A percentile compares a stretch with the other conserved stretches of the same genome.
These are phyloP conservation scores for Penicillium coffeae DNA, from an alignment of 495 filamentous ascomycete genomes.

Conservation along the genomic window DNA sequence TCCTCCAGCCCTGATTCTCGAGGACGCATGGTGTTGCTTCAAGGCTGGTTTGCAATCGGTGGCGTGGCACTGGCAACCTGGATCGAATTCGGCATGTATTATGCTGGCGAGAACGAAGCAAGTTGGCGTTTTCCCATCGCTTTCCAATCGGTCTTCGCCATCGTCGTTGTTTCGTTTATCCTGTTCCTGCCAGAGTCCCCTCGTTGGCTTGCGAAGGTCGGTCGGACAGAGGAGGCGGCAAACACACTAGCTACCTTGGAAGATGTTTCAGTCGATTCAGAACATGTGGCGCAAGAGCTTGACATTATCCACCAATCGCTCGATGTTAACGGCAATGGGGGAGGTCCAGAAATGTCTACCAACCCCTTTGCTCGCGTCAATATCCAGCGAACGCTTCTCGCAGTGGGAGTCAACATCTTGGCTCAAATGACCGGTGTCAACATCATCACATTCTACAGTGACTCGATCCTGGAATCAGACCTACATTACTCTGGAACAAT, in stretches of 20 bases:
- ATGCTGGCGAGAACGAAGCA: slow-evolving; percentile 45
- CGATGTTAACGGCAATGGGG: slow-evolving; percentile 48
- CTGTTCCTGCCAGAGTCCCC: slow-evolving; percentile 60
- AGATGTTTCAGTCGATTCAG: slow-evolving; percentile 42
- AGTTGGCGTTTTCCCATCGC: slow-evolving; percentile 66
- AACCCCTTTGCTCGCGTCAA: slow-evolving; percentile 25
- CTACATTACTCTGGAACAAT: slow-evolving; percentile 19
- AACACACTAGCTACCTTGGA: slow-evolving; percentile 54
- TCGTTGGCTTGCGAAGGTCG: slow-evolving; percentile 59
- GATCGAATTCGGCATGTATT: slow-evolving; percentile 62
- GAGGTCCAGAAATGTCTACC: slow-evolving; percentile 7
- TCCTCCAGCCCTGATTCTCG: slow-evolving; percentile 58
- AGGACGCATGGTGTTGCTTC: slow-evolving; percentile 65
- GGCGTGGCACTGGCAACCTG: slow-evolving; percentile 57
- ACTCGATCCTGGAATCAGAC: slow-evolving; percentile 17
- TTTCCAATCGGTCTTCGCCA: slow-evolving; percentile 56
- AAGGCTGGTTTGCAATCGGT: slow-evolving; percentile 58
- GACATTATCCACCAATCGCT: slow-evolving; percentile 63
- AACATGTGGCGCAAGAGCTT: slow-evolving; percentile 53
- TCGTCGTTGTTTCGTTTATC: slow-evolving; percentile 50
- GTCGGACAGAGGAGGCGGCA: slow-evolving; percentile 51
- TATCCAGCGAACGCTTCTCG: slow-evolving; percentile 23
- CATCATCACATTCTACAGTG: slow-evolving; percentile 27
- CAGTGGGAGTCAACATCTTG: slow-evolving; percentile 19
- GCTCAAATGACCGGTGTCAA: slow-evolving; percentile 30